Evolutionary conservation across 2,329 filamentous ascomycete species (phyloP).

Genomic region (Allantophomopsis cytisporea): DNA sequence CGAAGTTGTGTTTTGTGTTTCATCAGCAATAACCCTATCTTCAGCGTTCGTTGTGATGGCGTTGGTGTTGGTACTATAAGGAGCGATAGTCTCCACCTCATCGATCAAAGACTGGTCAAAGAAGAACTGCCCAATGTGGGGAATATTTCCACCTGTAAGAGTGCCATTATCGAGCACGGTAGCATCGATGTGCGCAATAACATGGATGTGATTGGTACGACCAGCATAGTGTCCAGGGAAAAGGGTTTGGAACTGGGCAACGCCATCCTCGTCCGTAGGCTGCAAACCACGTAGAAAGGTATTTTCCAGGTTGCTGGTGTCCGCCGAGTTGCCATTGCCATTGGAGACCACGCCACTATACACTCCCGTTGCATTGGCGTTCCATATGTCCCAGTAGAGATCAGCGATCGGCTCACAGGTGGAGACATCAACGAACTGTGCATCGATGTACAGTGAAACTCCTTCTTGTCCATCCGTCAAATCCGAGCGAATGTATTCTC

Average conservation of each 20-base stretch:
- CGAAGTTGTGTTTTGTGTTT: slow-evolving; percentile 18
- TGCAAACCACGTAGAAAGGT: slow-evolving; percentile 25
- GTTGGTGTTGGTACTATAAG: slow-evolving; percentile 28
- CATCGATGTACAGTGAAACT: slow-evolving; percentile 22
- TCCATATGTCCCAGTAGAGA: slow-evolving; percentile 24
- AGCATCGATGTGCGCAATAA: slow-evolving; percentile 21
- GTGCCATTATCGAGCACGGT: slow-evolving; percentile 21
- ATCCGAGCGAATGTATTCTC: slow-evolving; percentile 23
- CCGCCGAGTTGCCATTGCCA: slow-evolving; percentile 10
- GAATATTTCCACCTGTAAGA: slow-evolving; percentile 30
- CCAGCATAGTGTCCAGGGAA: slow-evolving; percentile 32
- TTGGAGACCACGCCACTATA: slow-evolving; percentile 19
- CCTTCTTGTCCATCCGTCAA: slow-evolving; percentile 21
- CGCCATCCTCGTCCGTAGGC: slow-evolving; percentile 22
- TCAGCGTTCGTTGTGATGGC: slow-evolving; percentile 30
- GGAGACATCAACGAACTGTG: slow-evolving; percentile 24
- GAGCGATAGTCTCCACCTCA: slow-evolving; percentile 28
- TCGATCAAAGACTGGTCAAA: slow-evolving; percentile 39
- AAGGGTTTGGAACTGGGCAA: slow-evolving; percentile 24
- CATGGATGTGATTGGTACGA: slow-evolving; percentile 31
- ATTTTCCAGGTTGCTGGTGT: slow-evolving; percentile 5
- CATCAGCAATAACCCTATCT: slow-evolving; percentile 29
- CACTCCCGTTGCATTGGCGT: slow-evolving; percentile 24
- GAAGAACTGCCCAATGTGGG: slow-evolving; percentile 44
- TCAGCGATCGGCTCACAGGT: slow-evolving; percentile 23